Conservation (phyloP, 108 stramenopile species). For the Aurantiochytrium sp. region DNA sequence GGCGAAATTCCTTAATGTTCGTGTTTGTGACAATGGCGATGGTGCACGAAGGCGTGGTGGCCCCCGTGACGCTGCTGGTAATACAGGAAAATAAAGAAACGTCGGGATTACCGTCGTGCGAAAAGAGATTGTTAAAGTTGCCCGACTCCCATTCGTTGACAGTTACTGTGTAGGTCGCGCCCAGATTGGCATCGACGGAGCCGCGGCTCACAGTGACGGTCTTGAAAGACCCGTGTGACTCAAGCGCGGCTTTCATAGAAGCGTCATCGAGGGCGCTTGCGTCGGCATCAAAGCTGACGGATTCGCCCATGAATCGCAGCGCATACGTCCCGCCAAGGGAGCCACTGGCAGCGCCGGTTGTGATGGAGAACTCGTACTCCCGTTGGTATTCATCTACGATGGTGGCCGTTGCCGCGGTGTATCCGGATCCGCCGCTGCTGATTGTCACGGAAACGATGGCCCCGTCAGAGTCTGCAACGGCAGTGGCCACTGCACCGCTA, state of each 20-base stretch:
- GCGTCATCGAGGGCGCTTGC: not conserved
- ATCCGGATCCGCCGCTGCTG: not conserved
- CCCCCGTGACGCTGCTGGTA: not conserved
- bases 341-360: not conserved
- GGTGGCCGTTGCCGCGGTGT: not conserved
- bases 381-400: not conserved
- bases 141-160: not conserved
- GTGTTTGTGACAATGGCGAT: not conserved
- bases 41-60: conserved; percentile 4
- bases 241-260: not conserved
- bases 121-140: not conserved
- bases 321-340: not conserved
- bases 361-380: not conserved
- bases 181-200: conserved; percentile 24
- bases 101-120: not conserved
- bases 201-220: not conserved
- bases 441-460: not conserved
- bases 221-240: not conserved
- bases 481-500: not conserved
- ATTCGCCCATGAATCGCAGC: not conserved
- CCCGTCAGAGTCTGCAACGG: conserved; percentile 19
- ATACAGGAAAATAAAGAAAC: not conserved
- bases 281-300: not conserved
- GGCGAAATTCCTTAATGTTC: not conserved
- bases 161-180: conserved; percentile 35